A percentile compares a stretch with the other conserved stretches of the same genome.
Evolutionary conservation across 2,329 filamentous ascomycete species (phyloP).

Genomic region (Exophiala sideris): DNA sequence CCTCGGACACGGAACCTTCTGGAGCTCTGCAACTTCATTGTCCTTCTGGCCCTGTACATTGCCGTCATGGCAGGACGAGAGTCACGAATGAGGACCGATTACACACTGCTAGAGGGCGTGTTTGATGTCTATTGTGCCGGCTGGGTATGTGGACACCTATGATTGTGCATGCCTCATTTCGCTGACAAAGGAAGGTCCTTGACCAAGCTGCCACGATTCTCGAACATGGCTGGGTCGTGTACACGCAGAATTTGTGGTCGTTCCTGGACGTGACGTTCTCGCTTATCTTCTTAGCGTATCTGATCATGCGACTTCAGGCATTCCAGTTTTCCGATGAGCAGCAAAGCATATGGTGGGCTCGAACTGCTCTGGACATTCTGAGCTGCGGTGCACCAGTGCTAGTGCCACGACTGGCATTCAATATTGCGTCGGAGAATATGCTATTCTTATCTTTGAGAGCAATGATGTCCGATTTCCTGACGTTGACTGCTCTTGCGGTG

Average conservation of each 20-base stretch:
- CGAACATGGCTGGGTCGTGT: constrained; percentile 74
- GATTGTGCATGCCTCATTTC: not conserved
- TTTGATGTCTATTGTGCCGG: constrained; percentile 74
- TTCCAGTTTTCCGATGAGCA: constrained; percentile 11
- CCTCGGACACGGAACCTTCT: constrained; percentile 73
- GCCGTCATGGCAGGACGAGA: constrained; percentile 68
- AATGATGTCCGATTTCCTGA: constrained; percentile 83
- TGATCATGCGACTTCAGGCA: constrained; percentile 57
- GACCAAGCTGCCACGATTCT: constrained; percentile 74
- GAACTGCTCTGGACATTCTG: constrained; percentile 40
- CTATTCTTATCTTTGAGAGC: constrained; percentile 76
- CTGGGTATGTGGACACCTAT: constrained; percentile 52
- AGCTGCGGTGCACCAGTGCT: constrained; percentile 74
- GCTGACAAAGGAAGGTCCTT: constrained; percentile 36
- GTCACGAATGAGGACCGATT: constrained; percentile 40
- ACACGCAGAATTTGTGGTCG: constrained; percentile 85
- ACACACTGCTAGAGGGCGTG: constrained; percentile 59
- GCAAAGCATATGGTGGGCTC: constrained; percentile 11
- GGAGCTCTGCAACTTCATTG: constrained; percentile 69
- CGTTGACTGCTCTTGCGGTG: constrained; percentile 68
- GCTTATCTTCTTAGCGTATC: constrained; percentile 66
- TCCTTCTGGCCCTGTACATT: constrained; percentile 67
- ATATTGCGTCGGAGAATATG: constrained; percentile 77
- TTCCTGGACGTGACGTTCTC: constrained; percentile 79
- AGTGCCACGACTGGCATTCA: constrained; percentile 76